These are phyloP conservation scores for Fonsecaea pedrosoi DNA, from an alignment of 2,329 filamentous ascomycete genomes.

Conservation along the genomic window DNA sequence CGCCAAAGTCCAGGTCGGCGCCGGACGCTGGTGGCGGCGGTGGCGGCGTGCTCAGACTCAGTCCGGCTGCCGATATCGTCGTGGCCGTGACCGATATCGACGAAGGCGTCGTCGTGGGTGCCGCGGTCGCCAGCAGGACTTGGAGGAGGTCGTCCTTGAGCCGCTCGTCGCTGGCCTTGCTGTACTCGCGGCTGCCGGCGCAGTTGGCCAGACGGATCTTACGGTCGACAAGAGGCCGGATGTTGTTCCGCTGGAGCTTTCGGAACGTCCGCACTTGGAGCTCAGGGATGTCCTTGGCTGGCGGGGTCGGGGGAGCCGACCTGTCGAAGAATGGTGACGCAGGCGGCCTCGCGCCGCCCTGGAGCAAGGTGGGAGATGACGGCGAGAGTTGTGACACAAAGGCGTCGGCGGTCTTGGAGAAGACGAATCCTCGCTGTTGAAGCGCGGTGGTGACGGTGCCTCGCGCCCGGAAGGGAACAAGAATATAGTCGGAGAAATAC, in stretches of 20 bases:
- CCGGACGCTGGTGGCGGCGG: background rate
- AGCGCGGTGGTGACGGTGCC: slow-evolving; percentile 77
- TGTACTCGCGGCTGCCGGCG: slow-evolving; percentile 64
- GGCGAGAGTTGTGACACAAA: slow-evolving; percentile 65
- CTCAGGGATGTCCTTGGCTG: slow-evolving; percentile 77
- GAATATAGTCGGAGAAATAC: slow-evolving; percentile 96
- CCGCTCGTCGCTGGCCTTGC: slow-evolving; percentile 24
- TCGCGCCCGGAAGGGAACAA: slow-evolving; percentile 79
- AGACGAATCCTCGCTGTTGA: slow-evolving; percentile 80
- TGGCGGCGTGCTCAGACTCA: background rate
- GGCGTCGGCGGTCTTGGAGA: slow-evolving; percentile 72
- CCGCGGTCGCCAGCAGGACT: slow-evolving; percentile 35
- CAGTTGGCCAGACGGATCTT: slow-evolving; percentile 79
- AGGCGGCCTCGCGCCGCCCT: slow-evolving; percentile 36
- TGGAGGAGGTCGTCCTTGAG: slow-evolving; percentile 39
- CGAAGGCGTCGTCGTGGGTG: background rate
- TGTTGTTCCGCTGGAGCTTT: slow-evolving; percentile 77
- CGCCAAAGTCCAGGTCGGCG: slow-evolving; percentile 26
- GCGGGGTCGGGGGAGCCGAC: slow-evolving; percentile 70
- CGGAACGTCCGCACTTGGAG: slow-evolving; percentile 83
- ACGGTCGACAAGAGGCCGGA: slow-evolving; percentile 73
- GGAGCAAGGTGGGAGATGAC: slow-evolving; percentile 37
- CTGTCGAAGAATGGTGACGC: slow-evolving; percentile 36
- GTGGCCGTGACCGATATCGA: background rate
- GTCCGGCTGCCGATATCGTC: background rate